A percentile compares a stretch with the other conserved stretches of the same genome.
Conservation (phyloP, 805 yeast species). For the Kuraishia molischiana region DNA sequence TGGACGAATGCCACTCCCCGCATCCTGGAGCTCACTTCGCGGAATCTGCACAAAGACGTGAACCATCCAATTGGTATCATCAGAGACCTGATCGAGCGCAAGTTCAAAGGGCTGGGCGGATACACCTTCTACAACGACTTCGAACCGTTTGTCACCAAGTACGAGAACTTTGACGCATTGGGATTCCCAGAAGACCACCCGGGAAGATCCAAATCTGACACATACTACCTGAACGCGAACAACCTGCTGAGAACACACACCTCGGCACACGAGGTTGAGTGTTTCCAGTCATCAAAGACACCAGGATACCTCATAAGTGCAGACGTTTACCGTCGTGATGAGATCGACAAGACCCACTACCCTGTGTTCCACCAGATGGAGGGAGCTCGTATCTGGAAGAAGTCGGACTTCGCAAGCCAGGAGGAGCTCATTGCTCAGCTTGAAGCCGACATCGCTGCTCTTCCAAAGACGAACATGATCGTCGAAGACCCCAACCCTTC, state of each 20-base stretch:
- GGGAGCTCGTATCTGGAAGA: conserved; percentile 83
- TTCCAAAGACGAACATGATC: conserved; percentile 59
- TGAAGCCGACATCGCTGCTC: conserved; percentile 45
- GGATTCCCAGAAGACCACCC: conserved; percentile 92
- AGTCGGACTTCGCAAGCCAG: conserved; percentile 25
- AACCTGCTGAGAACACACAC: conserved; percentile 85
- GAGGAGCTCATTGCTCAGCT: conserved; percentile 31
- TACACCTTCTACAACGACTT: conserved; percentile 74
- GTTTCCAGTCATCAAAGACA: conserved; percentile 55
- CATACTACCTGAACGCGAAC: conserved; percentile 75
- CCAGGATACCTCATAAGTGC: conserved; percentile 92
- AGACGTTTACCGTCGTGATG: conserved; percentile 93
- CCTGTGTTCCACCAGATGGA: conserved; percentile 98
- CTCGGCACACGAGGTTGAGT: conserved; percentile 90
- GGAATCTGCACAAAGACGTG: conserved; percentile 63
- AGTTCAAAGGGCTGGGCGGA: conserved; percentile 61
- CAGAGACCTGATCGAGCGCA: conserved; percentile 58
- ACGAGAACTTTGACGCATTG: conserved; percentile 82
- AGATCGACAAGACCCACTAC: conserved; percentile 90
- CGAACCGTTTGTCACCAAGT: conserved; percentile 72
- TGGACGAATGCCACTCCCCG: conserved; percentile 82
- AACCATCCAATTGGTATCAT: conserved; percentile 89
- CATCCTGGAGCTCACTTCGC: conserved; percentile 56
- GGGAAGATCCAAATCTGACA: conserved; percentile 86
- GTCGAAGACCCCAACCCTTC: conserved; percentile 69